These are phyloP conservation scores for Salvia splendens DNA, from an alignment of 257 asterid genomes.

Conservation along the genomic window DNA sequence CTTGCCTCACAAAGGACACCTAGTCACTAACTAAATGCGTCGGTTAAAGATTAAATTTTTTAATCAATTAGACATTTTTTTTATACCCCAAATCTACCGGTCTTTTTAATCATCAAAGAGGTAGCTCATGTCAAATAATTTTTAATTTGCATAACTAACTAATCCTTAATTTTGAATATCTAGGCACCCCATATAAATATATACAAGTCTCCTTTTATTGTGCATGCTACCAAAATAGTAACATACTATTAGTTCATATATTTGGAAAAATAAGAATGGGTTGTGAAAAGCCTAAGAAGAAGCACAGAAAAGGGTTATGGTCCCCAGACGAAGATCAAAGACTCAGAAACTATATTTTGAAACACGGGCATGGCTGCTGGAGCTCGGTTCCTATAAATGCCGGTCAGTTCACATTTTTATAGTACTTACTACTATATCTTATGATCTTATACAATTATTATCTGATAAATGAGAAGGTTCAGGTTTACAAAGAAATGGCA, in stretches of 20 bases:
- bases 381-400: constrained; percentile 66
- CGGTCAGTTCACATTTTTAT: constrained; percentile 39
- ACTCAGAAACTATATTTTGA: constrained; percentile 53
- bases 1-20: constrained; percentile 24
- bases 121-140: constrained; percentile 25
- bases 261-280: constrained; percentile 38
- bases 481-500: constrained; percentile 82
- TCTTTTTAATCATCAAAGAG: constrained; percentile 21
- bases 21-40: constrained; percentile 8
- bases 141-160: constrained; percentile 16
- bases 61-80: neutral
- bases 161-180: constrained; percentile 36
- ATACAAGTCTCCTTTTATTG: neutral
- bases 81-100: neutral
- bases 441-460: no score
- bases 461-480: no score
- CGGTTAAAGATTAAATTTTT: constrained; percentile 1
- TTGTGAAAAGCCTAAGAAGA: constrained; percentile 45
- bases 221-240: neutral
- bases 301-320: constrained; percentile 72
- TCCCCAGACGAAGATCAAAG: constrained; percentile 75
- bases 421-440: neutral
- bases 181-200: neutral
- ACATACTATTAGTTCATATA: neutral
- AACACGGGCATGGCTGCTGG: constrained; percentile 70